A percentile compares a stretch with the other conserved stretches of the same genome.
phyloP scores from a whole-genome alignment of 2,329 filamentous ascomycete species.

The Thelonectria olida region DNA sequence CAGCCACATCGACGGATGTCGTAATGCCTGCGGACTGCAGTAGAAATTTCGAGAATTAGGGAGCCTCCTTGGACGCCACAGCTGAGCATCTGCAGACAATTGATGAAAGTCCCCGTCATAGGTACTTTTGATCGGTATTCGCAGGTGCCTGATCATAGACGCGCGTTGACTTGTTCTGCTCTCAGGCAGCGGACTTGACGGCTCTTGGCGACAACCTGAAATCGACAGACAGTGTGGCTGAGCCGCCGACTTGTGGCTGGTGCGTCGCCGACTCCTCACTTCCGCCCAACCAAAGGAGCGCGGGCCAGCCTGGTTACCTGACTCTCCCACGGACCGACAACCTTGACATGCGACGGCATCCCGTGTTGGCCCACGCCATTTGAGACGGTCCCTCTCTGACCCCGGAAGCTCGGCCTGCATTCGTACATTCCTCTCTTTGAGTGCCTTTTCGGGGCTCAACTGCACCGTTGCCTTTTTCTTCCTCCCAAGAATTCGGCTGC shows the following conservation, averaged over 20 bases:
- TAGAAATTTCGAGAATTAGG: slow-evolving; percentile 19
- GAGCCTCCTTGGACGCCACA: slow-evolving; percentile 6
- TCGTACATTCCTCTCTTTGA: slow-evolving; percentile 32
- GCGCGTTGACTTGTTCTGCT: slow-evolving; percentile 13
- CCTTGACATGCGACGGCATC: slow-evolving; percentile 39
- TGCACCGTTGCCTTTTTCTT: background rate
- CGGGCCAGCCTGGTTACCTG: slow-evolving; percentile 30
- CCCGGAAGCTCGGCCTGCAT: slow-evolving; percentile 41
- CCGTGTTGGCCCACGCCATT: slow-evolving; percentile 38
- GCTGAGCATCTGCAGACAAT: background rate
- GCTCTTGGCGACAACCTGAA: background rate
- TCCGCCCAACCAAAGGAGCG: slow-evolving; percentile 23
- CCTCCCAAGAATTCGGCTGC: slow-evolving; percentile 25
- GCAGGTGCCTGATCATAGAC: slow-evolving; percentile 4
- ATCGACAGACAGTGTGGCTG: background rate
- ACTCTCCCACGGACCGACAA: slow-evolving; percentile 16
- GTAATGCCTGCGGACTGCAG: slow-evolving; percentile 1
- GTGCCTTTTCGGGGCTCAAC: slow-evolving; percentile 21
- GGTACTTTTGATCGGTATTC: background rate
- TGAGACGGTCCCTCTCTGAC: slow-evolving; percentile 36
- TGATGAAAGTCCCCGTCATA: background rate
- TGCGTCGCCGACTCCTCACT: slow-evolving; percentile 15
- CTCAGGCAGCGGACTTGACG: background rate
- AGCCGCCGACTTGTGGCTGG: slow-evolving; percentile 30
- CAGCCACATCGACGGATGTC: slow-evolving; percentile 2